Base-by-base conservation (phyloP, 305 asterid genomes). In the Fraxinus nigra region DNA sequence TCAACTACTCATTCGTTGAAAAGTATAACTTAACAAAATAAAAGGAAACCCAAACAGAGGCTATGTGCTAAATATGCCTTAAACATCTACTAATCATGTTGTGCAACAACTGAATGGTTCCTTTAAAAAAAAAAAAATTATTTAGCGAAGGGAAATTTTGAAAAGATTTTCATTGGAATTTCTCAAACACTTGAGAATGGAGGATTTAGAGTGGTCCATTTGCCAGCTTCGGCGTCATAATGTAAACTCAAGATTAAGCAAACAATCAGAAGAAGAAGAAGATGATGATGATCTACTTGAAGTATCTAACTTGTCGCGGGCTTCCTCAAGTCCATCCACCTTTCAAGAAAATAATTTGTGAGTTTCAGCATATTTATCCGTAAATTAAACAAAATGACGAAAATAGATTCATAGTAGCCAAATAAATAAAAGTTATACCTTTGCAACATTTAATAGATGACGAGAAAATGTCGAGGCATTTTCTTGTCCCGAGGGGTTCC, bases 161-260 rank as follows among this genome's bases (percentile, higher is more conserved):
- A 3, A 28, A 67, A 28, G 37, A 67, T 67, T 67, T 28, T 3
- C n/a, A 24, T 11, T 35, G 34, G 73, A 65, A 10, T 24, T n/a
- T 65, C 73, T 5, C 16, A 22, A 24, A 5, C 88, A 85, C 77
- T 85, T 85, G 87, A 87, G 84, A 79, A 85, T 74, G 22, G 37
- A 78, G 28, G 80, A 81, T 65, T 77, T 81, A 26, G 72, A 38
- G n/a, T 81, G 76, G 82, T 80, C 83, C 82, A 61, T 24, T 56
- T 75, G 85, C 88, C 79, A 87, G 82, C 79, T 87, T 85, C 89
- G 81, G 43, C 88, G 67, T 76, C 92, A 88, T 20, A 89, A 83
- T 37, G 90, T 89, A 79, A 89, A 86, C 82, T 89, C 89, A 20
- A 89, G 90, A 79, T 87, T 84, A 22, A 84, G 65, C 51, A 84